Base-by-base conservation (phyloP, 148 eudicot genomes). In the Rhododendron mucronatum region DNA sequence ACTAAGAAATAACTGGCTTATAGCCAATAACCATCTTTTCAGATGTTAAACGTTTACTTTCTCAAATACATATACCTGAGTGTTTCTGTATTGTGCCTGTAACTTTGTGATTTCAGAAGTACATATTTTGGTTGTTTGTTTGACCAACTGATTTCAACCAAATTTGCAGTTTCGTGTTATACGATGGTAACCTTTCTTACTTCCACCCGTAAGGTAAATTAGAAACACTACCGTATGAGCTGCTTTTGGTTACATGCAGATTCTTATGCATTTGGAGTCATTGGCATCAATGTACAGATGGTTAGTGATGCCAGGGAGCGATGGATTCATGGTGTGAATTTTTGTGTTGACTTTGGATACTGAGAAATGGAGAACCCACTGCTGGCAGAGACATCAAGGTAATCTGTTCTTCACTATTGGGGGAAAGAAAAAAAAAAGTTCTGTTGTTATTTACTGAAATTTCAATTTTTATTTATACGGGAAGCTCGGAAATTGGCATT, bases 241-340 rank as follows among this genome's bases (percentile, higher is more conserved):
- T 26, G 16, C 69, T 5, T 53, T 80, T 83, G 44, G 21, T 44
- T 63, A 6, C 13, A 39, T 33, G 15, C 67, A 59, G 76, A 67
- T 50, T 81, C 84, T 50, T 81, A 15, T 53, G 57, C 81, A 21
- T 55, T 26, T n/a, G 50, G 88, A 78, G 63, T 41, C 45, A 30
- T 78, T 16, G 76, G 37, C 30, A 10, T 45, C 59, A 63, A 85
- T 13, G n/a, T 53, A 44, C 85, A 48, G 48, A 67, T 69, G 85
- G 71, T 65, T 48, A 59, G 44, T 65, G 76, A 45, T 28, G 26
- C 35, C 23, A 33, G 55, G 73, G 84, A 45, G 78, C 23, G 9
- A 28, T 16, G 16, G 77, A 65, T 50, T 20, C 7, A 26, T 47
- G 85, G 59, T 82, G 50, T 23, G 33, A 63, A 59, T 39, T 5